A percentile compares a stretch with the other conserved stretches of the same genome.
These are phyloP conservation scores for Candida gorgasii DNA, from an alignment of 805 yeast genomes.

Conservation along the genomic window DNA sequence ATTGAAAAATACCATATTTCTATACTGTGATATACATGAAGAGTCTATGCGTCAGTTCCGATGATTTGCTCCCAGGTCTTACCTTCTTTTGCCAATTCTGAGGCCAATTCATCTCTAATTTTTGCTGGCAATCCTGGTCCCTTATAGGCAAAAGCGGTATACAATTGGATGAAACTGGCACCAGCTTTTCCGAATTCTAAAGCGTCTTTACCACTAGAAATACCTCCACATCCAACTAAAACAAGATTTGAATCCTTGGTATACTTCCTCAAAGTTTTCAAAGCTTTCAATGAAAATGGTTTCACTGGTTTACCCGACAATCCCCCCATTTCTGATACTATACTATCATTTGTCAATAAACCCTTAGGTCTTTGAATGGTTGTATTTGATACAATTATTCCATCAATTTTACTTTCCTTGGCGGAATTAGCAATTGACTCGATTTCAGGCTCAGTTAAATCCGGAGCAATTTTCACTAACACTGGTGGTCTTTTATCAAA, in stretches of 20 bases:
- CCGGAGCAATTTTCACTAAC: constrained; percentile 92
- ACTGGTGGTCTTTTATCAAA: constrained; percentile 67
- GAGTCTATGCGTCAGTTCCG: too few relatives aligned
- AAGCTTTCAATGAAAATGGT: constrained; percentile 71
- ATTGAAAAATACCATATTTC: too few relatives aligned
- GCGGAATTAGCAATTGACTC: constrained; percentile 82
- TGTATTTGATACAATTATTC: constrained; percentile 90
- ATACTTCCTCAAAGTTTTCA: constrained; percentile 68
- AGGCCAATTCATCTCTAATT: constrained; percentile 41
- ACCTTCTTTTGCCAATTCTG: constrained; percentile 65
- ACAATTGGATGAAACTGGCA: constrained; percentile 83
- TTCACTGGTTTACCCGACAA: constrained; percentile 91
- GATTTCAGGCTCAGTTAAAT: constrained; percentile 77
- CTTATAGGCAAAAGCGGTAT: constrained; percentile 87
- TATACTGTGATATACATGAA: too few relatives aligned
- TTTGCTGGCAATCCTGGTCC: constrained; percentile 79
- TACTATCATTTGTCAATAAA: constrained; percentile 50
- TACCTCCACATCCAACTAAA: constrained; percentile 93
- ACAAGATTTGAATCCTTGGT: constrained; percentile 74
- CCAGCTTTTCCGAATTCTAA: constrained; percentile 92
- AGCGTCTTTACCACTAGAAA: constrained; percentile 83
- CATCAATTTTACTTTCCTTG: constrained; percentile 76
- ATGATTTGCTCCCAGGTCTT: constrained; percentile 82
- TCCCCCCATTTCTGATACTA: constrained; percentile 74
- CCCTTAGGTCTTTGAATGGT: constrained; percentile 78